These are phyloP conservation scores for Rhynchosporium graminicola DNA, from an alignment of 2,329 filamentous ascomycete species.

Conservation along the genomic window DNA sequence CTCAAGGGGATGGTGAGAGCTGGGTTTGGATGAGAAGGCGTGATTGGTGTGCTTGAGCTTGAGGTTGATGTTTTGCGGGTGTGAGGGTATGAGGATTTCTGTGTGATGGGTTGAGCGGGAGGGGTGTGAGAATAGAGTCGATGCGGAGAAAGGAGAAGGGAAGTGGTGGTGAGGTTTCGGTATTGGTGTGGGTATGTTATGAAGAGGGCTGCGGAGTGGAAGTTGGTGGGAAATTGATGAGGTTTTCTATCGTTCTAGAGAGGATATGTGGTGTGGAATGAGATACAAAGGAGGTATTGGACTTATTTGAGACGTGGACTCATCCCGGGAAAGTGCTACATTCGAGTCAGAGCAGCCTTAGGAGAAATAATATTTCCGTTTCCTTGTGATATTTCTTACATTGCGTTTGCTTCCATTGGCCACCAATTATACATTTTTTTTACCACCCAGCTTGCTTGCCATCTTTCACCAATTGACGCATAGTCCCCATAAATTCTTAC, in stretches of 20 bases:
- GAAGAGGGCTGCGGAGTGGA: constrained; percentile 33
- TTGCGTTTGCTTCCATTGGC: too few relatives aligned
- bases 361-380: too few relatives aligned
- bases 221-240: constrained; percentile 38
- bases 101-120: constrained; percentile 31
- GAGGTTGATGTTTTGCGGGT: constrained; percentile 43
- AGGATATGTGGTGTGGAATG: too few relatives aligned
- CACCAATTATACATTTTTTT: too few relatives aligned
- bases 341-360: too few relatives aligned
- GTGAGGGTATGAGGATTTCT: too few relatives aligned
- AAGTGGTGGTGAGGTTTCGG: constrained; percentile 48
- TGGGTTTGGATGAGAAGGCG: constrained; percentile 24
- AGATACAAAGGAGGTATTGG: too few relatives aligned
- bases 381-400: too few relatives aligned
- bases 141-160: constrained; percentile 46
- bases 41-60: constrained; percentile 32
- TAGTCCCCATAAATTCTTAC: constrained; percentile 4
- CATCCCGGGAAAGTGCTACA: too few relatives aligned
- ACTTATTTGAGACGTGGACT: not conserved
- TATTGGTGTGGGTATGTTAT: constrained; percentile 44
- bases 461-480: not conserved
- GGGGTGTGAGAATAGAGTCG: constrained; percentile 42
- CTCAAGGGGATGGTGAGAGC: too few relatives aligned
- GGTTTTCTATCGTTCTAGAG: constrained; percentile 36
- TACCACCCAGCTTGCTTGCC: not conserved